A percentile compares a stretch with the other conserved stretches of the same genome.
Evolutionary conservation across 2,329 filamentous ascomycete genomes (phyloP).

Genomic region (Lasiodiplodia sp.): DNA sequence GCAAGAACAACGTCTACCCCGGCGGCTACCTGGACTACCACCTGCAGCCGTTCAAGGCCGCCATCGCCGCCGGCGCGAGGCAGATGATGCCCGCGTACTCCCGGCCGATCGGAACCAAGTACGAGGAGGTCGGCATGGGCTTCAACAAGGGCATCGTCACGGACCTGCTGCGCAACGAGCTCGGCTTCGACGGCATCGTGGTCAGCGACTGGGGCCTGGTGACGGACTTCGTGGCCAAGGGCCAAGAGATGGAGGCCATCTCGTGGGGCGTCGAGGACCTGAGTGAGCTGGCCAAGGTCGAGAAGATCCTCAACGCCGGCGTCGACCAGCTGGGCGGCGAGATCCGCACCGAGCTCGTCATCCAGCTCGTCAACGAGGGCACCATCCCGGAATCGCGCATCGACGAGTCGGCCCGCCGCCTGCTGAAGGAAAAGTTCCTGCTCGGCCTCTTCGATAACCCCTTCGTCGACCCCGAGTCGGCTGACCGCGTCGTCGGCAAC

Average conservation of each 20-base stretch:
- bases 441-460: slow-evolving; percentile 62
- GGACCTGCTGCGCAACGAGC: slow-evolving; percentile 55
- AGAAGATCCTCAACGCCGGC: slow-evolving; percentile 58
- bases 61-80: slow-evolving; percentile 57
- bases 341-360: slow-evolving; percentile 56
- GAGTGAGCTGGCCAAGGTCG: slow-evolving; percentile 51
- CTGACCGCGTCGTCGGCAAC: slow-evolving; percentile 53
- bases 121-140: slow-evolving; percentile 57
- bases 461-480: slow-evolving; percentile 56
- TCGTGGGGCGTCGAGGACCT: slow-evolving; percentile 61
- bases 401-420: slow-evolving; percentile 55
- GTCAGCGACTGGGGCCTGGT: slow-evolving; percentile 62
- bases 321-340: slow-evolving; percentile 63
- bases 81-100: slow-evolving; percentile 64
- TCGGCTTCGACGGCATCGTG: slow-evolving; percentile 62
- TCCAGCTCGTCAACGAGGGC: slow-evolving; percentile 54
- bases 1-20: slow-evolving; percentile 61
- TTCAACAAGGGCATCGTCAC: slow-evolving; percentile 63
- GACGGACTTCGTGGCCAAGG: slow-evolving; percentile 53
- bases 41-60: slow-evolving; percentile 59
- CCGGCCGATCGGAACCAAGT: slow-evolving; percentile 56
- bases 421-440: slow-evolving; percentile 60
- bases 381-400: slow-evolving; percentile 54
- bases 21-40: slow-evolving; percentile 61
- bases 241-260: slow-evolving; percentile 56